Conservation (phyloP, 208 protist genomes). For the Leishmania braziliensis region DNA sequence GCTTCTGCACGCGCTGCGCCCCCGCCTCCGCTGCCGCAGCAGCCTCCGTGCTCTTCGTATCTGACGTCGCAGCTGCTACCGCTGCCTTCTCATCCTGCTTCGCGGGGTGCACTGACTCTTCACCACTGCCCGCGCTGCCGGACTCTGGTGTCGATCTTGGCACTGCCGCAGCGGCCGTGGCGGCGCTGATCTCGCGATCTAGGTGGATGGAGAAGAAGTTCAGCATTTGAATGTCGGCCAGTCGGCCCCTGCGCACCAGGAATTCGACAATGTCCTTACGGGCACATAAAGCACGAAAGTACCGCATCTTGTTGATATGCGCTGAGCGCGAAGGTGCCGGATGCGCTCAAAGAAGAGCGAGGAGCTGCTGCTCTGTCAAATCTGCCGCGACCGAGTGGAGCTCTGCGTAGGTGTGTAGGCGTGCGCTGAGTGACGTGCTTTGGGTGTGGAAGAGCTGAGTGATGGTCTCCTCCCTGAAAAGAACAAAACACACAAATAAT, state of each 20-base stretch:
- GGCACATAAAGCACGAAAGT: conserved; percentile 20
- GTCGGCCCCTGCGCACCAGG: conserved; percentile 59
- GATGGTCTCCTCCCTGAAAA: background rate
- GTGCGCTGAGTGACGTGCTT: background rate
- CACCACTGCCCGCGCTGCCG: background rate
- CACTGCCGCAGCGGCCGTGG: background rate
- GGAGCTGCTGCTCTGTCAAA: background rate
- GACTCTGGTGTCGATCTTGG: background rate
- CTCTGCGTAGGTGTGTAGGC: background rate
- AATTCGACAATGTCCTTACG: conserved; percentile 69
- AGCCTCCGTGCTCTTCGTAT: background rate
- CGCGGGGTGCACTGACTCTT: background rate
- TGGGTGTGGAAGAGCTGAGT: background rate
- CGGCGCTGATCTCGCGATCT: conserved; percentile 20
- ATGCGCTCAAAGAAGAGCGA: background rate
- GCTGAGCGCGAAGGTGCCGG: background rate
- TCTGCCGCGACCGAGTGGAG: background rate
- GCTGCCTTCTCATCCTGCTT: background rate
- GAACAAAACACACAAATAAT: background rate
- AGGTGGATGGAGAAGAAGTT: conserved; percentile 65
- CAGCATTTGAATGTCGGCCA: conserved; percentile 70
- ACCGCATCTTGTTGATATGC: conserved; percentile 22
- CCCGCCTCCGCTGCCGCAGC: conserved; percentile 10
- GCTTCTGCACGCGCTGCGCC: conserved; percentile 13
- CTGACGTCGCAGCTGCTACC: background rate